Conservation (phyloP, 148 eudicot species). For the Nepenthes mirabilis region DNA sequence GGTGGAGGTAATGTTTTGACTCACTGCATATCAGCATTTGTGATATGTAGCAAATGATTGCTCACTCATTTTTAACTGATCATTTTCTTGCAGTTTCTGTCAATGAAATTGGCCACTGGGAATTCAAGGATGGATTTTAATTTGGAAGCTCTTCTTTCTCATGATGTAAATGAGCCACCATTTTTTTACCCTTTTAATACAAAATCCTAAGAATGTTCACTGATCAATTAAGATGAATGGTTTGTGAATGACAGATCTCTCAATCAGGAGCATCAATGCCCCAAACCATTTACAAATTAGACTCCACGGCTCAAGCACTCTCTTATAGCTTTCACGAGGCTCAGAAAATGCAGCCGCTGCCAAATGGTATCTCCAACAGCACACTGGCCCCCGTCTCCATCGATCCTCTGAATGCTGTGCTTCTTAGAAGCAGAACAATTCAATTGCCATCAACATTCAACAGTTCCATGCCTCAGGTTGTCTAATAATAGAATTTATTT, state of each 20-base stretch:
- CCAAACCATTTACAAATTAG: not conserved
- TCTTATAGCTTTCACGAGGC: slow-evolving; percentile 3
- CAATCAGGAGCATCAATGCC: slow-evolving; percentile 1
- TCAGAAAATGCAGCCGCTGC: slow-evolving; percentile 1
- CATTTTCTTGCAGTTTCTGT: slow-evolving; percentile 44
- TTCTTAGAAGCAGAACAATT: not conserved
- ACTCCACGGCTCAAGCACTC: slow-evolving; percentile 5
- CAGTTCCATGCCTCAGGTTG: slow-evolving; percentile 7
- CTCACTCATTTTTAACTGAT: not conserved
- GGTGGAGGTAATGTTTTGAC: slow-evolving; percentile 53
- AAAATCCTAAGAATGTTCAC: not conserved
- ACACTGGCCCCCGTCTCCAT: not conserved
- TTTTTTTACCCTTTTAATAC: not conserved
- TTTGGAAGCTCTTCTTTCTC: slow-evolving; percentile 54
- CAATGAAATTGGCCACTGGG: slow-evolving; percentile 76
- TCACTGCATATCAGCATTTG: not conserved
- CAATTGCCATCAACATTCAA: slow-evolving; percentile 6
- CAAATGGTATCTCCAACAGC: slow-evolving; percentile 1
- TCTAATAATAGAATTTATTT: not conserved
- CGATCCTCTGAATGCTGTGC: not conserved
- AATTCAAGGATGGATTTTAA: slow-evolving; percentile 58
- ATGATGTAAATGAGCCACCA: slow-evolving; percentile 50
- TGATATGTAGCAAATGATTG: not conserved
- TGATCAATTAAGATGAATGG: not conserved
- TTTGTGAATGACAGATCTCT: slow-evolving; percentile 4